phyloP scores from a whole-genome alignment of 2,329 filamentous ascomycete species.

The Penicillium expansum region DNA sequence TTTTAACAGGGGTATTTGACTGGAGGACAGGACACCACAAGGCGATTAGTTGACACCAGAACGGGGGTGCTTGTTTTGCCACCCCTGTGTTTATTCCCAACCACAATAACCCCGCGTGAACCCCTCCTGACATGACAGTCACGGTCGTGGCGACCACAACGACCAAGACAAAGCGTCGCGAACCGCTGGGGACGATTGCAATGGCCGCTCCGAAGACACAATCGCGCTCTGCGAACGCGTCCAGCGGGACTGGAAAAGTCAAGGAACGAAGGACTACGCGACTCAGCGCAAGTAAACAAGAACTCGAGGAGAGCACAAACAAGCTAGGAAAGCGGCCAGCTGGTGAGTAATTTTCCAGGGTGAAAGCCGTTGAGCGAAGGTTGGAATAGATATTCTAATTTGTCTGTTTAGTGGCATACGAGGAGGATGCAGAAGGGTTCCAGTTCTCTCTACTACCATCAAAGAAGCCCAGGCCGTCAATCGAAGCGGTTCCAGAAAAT shows the following conservation, averaged over 20 bases:
- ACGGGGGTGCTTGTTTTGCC: constrained; percentile 12
- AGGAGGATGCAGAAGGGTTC: constrained; percentile 76
- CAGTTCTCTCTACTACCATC: constrained; percentile 68
- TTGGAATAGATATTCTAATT: constrained; percentile 10
- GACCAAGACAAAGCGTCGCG: constrained; percentile 38
- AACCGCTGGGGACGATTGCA: constrained; percentile 37
- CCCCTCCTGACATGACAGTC: constrained; percentile 38
- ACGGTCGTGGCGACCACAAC: constrained; percentile 36
- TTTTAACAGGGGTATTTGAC: not conserved
- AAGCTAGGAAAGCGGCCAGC: constrained; percentile 42
- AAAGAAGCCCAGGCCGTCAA: constrained; percentile 57
- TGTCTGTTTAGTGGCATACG: constrained; percentile 49
- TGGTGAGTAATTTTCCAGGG: constrained; percentile 35
- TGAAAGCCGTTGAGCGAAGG: not conserved
- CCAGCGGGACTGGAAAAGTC: constrained; percentile 21
- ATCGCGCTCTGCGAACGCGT: constrained; percentile 33
- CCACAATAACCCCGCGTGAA: constrained; percentile 31
- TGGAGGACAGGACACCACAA: not conserved
- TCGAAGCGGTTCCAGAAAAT: constrained; percentile 29
- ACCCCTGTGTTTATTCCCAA: constrained; percentile 25
- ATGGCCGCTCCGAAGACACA: constrained; percentile 42
- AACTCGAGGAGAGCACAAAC: constrained; percentile 24
- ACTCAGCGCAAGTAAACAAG: constrained; percentile 36
- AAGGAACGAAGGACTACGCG: constrained; percentile 33
- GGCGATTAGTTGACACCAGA: not conserved